A percentile compares a stretch with the other conserved stretches of the same genome.
Conservation (phyloP, 2,329 filamentous ascomycete genomes). For the Dryadomyces sulphureus region DNA sequence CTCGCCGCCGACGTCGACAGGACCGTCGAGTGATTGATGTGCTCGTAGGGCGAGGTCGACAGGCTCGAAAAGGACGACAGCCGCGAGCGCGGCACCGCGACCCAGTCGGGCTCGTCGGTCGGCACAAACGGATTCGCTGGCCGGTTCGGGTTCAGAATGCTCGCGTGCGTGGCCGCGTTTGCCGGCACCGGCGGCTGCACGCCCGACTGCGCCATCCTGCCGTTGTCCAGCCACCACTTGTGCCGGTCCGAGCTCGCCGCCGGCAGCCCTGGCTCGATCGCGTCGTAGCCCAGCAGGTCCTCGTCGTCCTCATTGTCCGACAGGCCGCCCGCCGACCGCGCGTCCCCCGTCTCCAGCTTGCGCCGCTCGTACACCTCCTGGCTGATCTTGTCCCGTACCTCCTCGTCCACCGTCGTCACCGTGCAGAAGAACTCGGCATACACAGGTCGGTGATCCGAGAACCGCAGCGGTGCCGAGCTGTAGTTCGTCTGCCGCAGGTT, state of each 20-base stretch:
- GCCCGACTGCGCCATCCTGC: constrained; percentile 59
- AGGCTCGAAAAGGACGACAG: constrained; percentile 40
- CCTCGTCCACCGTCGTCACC: constrained; percentile 68
- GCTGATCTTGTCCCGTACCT: constrained; percentile 55
- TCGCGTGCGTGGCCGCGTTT: constrained; percentile 31
- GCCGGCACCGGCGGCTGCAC: constrained; percentile 45
- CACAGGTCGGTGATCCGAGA: constrained; percentile 94
- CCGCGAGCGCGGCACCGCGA: constrained; percentile 44
- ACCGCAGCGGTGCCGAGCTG: constrained; percentile 63
- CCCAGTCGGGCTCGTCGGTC: constrained; percentile 72
- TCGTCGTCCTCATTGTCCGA: constrained; percentile 56
- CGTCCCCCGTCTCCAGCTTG: constrained; percentile 49
- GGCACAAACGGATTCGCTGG: constrained; percentile 69
- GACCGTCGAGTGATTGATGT: constrained; percentile 34
- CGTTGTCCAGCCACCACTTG: constrained; percentile 58
- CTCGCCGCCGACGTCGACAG: constrained; percentile 30
- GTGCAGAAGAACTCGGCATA: constrained; percentile 78
- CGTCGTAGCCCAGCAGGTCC: constrained; percentile 66
- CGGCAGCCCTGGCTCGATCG: constrained; percentile 64
- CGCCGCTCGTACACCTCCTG: constrained; percentile 60
- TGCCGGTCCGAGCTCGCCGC: constrained; percentile 53
- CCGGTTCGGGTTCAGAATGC: constrained; percentile 57
- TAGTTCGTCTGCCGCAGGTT: constrained; percentile 76
- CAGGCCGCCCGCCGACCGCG: constrained; percentile 39
- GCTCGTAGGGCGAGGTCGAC: constrained; percentile 44